Evolutionary conservation across 2,329 filamentous ascomycete genomes (phyloP).

Genomic region (Paracorniculantispora psalliotae): DNA sequence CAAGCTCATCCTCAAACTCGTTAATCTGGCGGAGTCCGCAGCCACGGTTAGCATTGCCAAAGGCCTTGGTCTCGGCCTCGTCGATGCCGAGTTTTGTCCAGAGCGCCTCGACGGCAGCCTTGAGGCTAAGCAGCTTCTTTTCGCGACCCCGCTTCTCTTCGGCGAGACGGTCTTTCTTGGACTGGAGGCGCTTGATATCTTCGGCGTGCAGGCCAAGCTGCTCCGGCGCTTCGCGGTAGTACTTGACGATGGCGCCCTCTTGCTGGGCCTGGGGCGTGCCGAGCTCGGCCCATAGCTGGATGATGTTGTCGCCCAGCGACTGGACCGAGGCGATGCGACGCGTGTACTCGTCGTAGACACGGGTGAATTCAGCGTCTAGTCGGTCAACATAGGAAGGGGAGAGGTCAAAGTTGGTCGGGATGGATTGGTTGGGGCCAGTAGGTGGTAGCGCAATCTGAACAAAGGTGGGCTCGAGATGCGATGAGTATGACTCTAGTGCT

Average conservation of each 20-base stretch:
- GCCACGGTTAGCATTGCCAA: constrained; percentile 81
- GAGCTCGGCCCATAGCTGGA: constrained; percentile 92
- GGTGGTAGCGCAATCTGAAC: constrained; percentile 82
- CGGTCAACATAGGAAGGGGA: constrained; percentile 81
- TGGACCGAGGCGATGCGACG: constrained; percentile 74
- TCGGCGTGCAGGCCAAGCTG: constrained; percentile 89
- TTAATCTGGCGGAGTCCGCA: constrained; percentile 90
- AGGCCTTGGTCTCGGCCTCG: constrained; percentile 75
- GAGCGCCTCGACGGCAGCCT: constrained; percentile 70
- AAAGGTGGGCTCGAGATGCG: constrained; percentile 86
- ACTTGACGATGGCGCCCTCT: constrained; percentile 79
- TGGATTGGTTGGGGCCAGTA: constrained; percentile 66
- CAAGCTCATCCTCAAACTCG: constrained; percentile 89
- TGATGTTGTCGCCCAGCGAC: constrained; percentile 73
- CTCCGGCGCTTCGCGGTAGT: constrained; percentile 85
- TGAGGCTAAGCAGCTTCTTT: constrained; percentile 69
- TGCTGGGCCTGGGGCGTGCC: constrained; percentile 92
- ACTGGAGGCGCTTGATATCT: constrained; percentile 67
- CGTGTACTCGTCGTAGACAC: constrained; percentile 95
- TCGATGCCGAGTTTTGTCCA: constrained; percentile 88
- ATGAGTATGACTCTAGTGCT: constrained; percentile 92
- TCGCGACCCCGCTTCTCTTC: constrained; percentile 88
- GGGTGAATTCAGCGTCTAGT: constrained; percentile 85
- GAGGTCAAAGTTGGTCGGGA: constrained; percentile 85
- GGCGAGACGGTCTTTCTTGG: constrained; percentile 73